These are phyloP conservation scores for Metarhizium robertsii DNA, from an alignment of 2,329 filamentous ascomycete species.

Conservation along the genomic window DNA sequence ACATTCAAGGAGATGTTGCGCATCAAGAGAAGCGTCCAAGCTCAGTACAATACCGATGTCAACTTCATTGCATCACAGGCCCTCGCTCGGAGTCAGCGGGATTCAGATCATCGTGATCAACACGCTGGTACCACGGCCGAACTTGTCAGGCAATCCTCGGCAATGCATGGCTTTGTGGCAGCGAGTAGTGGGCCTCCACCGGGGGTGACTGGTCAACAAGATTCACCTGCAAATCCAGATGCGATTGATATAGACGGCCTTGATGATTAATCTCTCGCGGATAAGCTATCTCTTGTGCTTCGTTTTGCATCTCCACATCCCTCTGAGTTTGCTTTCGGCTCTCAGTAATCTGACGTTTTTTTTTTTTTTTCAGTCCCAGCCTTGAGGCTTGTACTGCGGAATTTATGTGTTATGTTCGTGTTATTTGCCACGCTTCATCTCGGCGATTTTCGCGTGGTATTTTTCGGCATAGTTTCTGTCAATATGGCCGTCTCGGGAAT, in stretches of 20 bases:
- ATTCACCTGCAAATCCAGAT: conserved; percentile 61
- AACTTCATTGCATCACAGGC: conserved; percentile 97
- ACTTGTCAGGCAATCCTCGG: conserved; percentile 78
- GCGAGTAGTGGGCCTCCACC: conserved; percentile 62
- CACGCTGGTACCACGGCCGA: conserved; percentile 78
- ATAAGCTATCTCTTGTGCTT: not conserved
- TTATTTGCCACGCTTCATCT: conserved; percentile 35
- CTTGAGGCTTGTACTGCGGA: not conserved
- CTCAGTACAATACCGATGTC: conserved; percentile 97
- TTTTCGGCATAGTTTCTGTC: conserved; percentile 48
- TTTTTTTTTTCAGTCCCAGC: not conserved
- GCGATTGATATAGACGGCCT: conserved; percentile 72
- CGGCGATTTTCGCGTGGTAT: conserved; percentile 51
- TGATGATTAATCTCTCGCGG: conserved; percentile 41
- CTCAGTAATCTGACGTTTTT: not conserved
- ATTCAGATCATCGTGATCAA: conserved; percentile 32
- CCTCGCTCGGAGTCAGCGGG: conserved; percentile 70
- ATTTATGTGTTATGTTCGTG: conserved; percentile 6
- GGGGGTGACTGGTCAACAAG: conserved; percentile 32
- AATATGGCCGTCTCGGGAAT: conserved; percentile 55
- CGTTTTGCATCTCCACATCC: not conserved
- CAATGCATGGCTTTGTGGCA: conserved; percentile 84
- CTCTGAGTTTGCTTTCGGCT: not conserved
- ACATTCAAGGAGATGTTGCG: conserved; percentile 99
- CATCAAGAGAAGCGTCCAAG: conserved; percentile 94